These are phyloP conservation scores for Tephrocybe rancida DNA, from an alignment of 768 basidiomycete species.

Conservation along the genomic window DNA sequence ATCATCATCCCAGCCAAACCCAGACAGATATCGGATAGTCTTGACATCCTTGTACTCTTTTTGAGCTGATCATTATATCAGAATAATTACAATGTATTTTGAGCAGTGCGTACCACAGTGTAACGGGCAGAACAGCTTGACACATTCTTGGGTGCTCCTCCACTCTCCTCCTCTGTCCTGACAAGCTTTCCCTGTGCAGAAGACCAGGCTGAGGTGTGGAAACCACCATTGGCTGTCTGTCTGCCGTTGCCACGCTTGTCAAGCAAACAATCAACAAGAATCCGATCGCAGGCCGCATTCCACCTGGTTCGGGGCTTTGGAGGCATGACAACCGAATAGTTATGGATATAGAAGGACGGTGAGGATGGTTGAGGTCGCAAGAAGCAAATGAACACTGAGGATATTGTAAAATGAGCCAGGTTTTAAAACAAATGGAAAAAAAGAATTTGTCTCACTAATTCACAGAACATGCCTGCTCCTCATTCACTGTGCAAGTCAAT, in stretches of 20 bases:
- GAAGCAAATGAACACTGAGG: too few species aligned
- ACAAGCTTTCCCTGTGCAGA: not conserved
- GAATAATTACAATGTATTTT: not conserved
- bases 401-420: too few species aligned
- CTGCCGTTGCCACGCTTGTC: not conserved
- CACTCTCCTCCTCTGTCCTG: not conserved
- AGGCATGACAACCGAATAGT: too few species aligned
- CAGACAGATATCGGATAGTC: conserved; percentile 19
- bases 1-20: conserved; percentile 30
- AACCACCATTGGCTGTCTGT: not conserved
- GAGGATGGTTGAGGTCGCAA: too few species aligned
- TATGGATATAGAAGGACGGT: too few species aligned
- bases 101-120: not conserved
- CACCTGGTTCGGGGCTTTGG: too few species aligned
- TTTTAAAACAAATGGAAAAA: too few species aligned
- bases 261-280: too few species aligned
- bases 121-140: conserved; percentile 7
- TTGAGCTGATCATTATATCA: conserved; percentile 21
- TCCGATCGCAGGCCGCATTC: too few species aligned
- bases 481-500: too few species aligned
- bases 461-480: too few species aligned
- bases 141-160: conserved; percentile 2
- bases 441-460: too few species aligned
- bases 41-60: conserved; percentile 22
- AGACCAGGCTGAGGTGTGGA: conserved; percentile 4